Percentiles rank a stretch among this genome's conserved stretches.
These are phyloP conservation scores for Cytospora piceicola DNA, from an alignment of 2,329 filamentous ascomycete genomes.

Conservation along the genomic window DNA sequence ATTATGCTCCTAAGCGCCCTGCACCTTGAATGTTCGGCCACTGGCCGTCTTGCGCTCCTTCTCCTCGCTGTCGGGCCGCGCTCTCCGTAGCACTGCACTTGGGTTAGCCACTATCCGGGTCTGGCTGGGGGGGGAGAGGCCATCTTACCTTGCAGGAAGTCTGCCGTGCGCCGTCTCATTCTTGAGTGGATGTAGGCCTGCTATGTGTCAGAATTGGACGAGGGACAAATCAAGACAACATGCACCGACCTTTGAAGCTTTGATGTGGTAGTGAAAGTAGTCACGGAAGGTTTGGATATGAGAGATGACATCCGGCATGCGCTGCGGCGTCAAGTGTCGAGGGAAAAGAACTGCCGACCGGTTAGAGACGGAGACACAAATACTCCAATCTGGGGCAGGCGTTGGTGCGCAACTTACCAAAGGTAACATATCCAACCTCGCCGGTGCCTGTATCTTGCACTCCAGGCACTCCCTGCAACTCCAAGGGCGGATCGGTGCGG, in stretches of 20 bases:
- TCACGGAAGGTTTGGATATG: constrained; percentile 99
- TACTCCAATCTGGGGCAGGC: neutral
- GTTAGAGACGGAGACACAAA: constrained; percentile 30
- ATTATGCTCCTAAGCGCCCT: constrained; percentile 41
- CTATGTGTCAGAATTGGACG: constrained; percentile 8
- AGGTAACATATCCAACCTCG: constrained; percentile 96
- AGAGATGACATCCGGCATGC: constrained; percentile 93
- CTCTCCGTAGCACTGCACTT: constrained; percentile 82
- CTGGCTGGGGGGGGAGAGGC: neutral
- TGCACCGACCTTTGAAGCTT: constrained; percentile 79
- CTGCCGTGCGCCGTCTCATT: constrained; percentile 96
- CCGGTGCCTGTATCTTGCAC: constrained; percentile 74
- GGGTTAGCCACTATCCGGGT: constrained; percentile 36
- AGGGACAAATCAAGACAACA: constrained; percentile 24
- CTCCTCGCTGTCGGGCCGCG: constrained; percentile 92
- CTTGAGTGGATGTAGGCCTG: constrained; percentile 96
- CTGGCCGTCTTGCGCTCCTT: constrained; percentile 98
- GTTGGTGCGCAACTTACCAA: constrained; percentile 64
- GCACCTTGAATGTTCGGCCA: constrained; percentile 82
- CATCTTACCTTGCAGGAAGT: constrained; percentile 88
- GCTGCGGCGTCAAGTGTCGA: constrained; percentile 86
- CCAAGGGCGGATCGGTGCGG: constrained; percentile 89
- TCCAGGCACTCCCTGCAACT: constrained; percentile 86
- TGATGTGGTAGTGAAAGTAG: constrained; percentile 99
- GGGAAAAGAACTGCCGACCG: constrained; percentile 79